Evolutionary conservation across 192 early-diverging fungal genomes (phyloP), one percentile per base, ranked within the genome.

Genomic region (Umbelopsis vinacea): DNA sequence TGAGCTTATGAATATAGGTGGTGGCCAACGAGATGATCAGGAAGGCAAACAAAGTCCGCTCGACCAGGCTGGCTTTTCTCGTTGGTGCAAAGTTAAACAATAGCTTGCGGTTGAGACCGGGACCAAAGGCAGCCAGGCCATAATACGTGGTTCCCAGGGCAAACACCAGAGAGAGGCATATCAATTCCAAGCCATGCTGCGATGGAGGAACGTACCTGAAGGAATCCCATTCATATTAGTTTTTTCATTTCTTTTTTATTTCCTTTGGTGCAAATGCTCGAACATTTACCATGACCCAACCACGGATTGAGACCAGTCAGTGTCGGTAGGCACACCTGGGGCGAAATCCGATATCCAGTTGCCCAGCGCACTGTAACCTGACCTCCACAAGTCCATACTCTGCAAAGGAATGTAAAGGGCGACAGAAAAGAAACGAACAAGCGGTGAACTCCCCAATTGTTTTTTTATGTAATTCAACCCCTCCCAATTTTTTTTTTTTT

Each of bases 201-300:
- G 77, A 73, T 29, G 85, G 85, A 5, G 78, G 77, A 46, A 87
- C 72, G 46, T 83, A 87, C 85, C 85, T 82, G n/a, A 17, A 29
- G 1, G 29, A 26, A 26, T 24, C 29, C 11, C 29, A 12, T 37
- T 63, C 17, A 63, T 19, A 15, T n/a, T 43, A 43, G 40, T 43
- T 43, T 17, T 6, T 19, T 50, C 9, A 50, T 9, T n/a, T n/a
- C n/a, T n/a, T n/a, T n/a, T n/a, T n/a, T n/a, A n/a, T n/a, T n/a
- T n/a, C 15, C 19, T 6, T 6, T n/a, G 48, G 9, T 2, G 1
- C 5, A 0, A 0, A 50, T 75, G 10, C 45, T 6, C n/a, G 38
- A 24, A 0, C 52, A 75, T 24, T 67, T 82, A 86, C 84, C 84
- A 86, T 14, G 84, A 86, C 1, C 82, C 84, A 2, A 80, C 69